Evolutionary conservation across 225 moss, liverwort and hornwort species (phyloP).

Genomic region (Takakia lepidozioides): DNA sequence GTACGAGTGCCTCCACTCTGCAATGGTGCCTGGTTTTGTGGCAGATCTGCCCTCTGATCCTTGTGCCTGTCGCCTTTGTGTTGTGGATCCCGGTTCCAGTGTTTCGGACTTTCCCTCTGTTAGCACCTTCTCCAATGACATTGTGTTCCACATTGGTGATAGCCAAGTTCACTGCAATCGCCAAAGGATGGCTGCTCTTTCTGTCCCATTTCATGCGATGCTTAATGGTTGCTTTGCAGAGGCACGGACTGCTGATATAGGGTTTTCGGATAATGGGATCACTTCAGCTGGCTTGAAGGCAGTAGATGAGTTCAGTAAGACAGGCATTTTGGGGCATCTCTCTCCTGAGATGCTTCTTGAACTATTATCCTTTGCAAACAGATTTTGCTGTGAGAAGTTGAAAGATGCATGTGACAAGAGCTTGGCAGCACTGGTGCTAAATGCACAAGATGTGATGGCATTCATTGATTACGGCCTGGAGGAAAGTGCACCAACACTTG

Average conservation of each 20-base stretch:
- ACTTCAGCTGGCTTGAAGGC: constrained; percentile 79
- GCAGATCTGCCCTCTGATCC: constrained; percentile 65
- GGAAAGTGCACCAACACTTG: constrained; percentile 64
- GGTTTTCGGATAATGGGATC: constrained; percentile 84
- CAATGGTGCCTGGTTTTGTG: constrained; percentile 49
- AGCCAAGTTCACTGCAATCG: constrained; percentile 73
- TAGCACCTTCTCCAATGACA: constrained; percentile 54
- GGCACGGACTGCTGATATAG: constrained; percentile 65
- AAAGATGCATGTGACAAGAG: constrained; percentile 85
- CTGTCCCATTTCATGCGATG: constrained; percentile 84
- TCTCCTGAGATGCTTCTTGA: constrained; percentile 81
- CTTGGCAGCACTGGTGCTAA: constrained; percentile 61
- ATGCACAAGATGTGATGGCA: constrained; percentile 64
- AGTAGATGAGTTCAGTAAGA: constrained; percentile 84
- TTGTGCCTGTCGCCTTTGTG: constrained; percentile 60
- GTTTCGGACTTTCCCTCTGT: constrained; percentile 29
- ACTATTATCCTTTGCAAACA: constrained; percentile 78
- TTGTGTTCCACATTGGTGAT: constrained; percentile 73
- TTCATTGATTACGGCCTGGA: constrained; percentile 85
- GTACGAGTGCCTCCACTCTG: constrained; percentile 75
- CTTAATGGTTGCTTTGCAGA: constrained; percentile 85
- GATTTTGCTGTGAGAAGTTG: constrained; percentile 87
- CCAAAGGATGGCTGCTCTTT: constrained; percentile 67
- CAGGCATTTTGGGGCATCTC: constrained; percentile 54
- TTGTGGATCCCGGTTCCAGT: constrained; percentile 31